Evolutionary conservation across 192 early-diverging fungal species (phyloP).

Genomic region (Allomyces javanicus): DNA sequence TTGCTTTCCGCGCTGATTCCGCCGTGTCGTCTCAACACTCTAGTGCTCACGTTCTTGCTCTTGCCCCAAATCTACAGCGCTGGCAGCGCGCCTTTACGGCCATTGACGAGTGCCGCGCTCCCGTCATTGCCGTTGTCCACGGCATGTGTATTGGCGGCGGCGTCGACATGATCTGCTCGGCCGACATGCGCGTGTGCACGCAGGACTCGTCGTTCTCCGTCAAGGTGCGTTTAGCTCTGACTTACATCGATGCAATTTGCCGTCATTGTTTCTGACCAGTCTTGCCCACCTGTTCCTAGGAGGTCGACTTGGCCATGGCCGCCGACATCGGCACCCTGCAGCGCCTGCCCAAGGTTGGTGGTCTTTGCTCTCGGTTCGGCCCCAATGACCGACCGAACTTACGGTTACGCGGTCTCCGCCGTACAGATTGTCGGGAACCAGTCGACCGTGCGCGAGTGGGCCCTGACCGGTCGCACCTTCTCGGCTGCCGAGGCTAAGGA

Average conservation of each 20-base stretch:
- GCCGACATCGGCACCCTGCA: conserved; percentile 90
- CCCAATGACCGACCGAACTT: not conserved
- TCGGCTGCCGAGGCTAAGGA: conserved; percentile 35
- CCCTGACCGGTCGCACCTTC: conserved; percentile 59
- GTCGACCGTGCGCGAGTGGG: conserved; percentile 77
- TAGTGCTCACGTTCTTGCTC: not conserved
- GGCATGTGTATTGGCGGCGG: conserved; percentile 68
- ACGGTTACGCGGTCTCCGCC: not conserved
- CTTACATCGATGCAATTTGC: not conserved
- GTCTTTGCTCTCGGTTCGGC: conserved; percentile 4
- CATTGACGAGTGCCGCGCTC: conserved; percentile 65
- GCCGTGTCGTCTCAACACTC: conserved; percentile 4
- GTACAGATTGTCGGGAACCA: conserved; percentile 25
- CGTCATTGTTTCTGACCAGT: not conserved
- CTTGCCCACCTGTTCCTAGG: conserved; percentile 12
- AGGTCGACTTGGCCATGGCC: conserved; percentile 83
- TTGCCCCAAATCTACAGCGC: not conserved
- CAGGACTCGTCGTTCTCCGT: conserved; percentile 64
- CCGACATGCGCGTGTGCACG: conserved; percentile 70
- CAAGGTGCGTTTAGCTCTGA: conserved; percentile 25
- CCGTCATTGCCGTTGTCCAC: conserved; percentile 78
- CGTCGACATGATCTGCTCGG: conserved; percentile 74
- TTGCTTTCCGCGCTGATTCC: not conserved
- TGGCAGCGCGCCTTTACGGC: conserved; percentile 51
- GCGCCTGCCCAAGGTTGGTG: conserved; percentile 83